Evolutionary conservation across 208 protist species (phyloP).

Genomic region (Trypanosoma cruzi): DNA sequence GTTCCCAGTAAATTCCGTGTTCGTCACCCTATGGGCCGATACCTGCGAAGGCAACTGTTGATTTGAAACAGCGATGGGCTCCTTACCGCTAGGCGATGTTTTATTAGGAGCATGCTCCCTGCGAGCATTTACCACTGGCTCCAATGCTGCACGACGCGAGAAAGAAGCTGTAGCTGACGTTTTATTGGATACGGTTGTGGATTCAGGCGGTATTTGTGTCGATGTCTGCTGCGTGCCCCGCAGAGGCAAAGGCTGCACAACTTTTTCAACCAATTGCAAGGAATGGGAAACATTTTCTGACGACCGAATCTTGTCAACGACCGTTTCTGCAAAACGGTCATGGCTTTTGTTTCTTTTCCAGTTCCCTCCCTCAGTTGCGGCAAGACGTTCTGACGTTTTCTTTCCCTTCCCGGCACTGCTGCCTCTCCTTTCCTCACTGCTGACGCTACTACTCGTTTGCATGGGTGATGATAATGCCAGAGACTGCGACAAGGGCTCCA

Average conservation of each 20-base stretch:
- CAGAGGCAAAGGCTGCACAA: not conserved
- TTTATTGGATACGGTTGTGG: not conserved
- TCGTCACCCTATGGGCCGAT: not conserved
- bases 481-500: not conserved
- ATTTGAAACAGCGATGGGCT: not conserved
- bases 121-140: not conserved
- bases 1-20: not conserved
- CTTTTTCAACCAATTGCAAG: not conserved
- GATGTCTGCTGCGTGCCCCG: not conserved
- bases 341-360: not conserved
- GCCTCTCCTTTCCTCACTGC: not conserved
- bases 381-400: not conserved
- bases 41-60: not conserved
- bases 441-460: conserved; percentile 14
- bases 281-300: not conserved
- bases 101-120: not conserved
- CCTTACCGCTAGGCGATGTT: not conserved
- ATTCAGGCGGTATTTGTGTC: not conserved
- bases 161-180: not conserved
- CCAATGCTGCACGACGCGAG: not conserved
- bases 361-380: not conserved
- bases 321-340: not conserved
- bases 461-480: not conserved
- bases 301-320: not conserved
- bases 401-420: not conserved